Base-by-base conservation (phyloP, 371 early-diverging fungal species). In the Mortierella sp. region DNA sequence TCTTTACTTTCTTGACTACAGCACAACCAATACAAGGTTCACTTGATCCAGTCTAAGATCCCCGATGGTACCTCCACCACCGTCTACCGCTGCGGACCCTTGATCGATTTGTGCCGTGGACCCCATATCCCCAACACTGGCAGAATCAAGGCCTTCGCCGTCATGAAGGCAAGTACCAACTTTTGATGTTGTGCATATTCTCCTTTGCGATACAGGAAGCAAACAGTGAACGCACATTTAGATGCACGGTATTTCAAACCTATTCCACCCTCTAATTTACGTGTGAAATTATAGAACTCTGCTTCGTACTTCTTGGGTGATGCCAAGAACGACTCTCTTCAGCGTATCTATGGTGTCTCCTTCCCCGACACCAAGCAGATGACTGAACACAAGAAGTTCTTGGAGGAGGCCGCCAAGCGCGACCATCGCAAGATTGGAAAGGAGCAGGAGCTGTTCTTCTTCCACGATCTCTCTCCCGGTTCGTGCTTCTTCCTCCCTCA, bases 221-320 rank as follows among this genome's bases (percentile, higher is more conserved):
- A 24, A 41, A 48, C 4, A 12, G 18, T 21, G 27, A 11, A 10
- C 1, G 27, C 7, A 1, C 6, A 32, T 5, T 12, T 46, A 21
- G 29, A 18, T 10, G 38, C 24, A 18, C 41, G 43, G 4, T 8
- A 32, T 38, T 32, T 4, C 0, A 44, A 48, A 68, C 58, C 49
- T 24, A 49, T 10, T 18, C 7, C 41, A 44, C 18, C 16, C 27
- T 16, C 12, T 35, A 32, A n/a, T 48, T 81, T 11, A 49, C 24
- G 1, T 60, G 41, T 4, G 41, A 35, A 43, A 65, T 29, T 38
- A 21, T 81, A 96, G 95, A 98, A 98, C 94, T 98, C 99, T 72
- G 92, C 99, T 44, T 97, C 99, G 27, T 99, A 99, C 93, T 99
- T 99, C 89, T 91, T 99, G 89, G 99, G 99, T 81, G 98, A 99